A percentile compares a stretch with the other conserved stretches of the same genome.
These are phyloP conservation scores for Naganishia vishniacii DNA, from an alignment of 768 basidiomycete species.

Conservation along the genomic window DNA sequence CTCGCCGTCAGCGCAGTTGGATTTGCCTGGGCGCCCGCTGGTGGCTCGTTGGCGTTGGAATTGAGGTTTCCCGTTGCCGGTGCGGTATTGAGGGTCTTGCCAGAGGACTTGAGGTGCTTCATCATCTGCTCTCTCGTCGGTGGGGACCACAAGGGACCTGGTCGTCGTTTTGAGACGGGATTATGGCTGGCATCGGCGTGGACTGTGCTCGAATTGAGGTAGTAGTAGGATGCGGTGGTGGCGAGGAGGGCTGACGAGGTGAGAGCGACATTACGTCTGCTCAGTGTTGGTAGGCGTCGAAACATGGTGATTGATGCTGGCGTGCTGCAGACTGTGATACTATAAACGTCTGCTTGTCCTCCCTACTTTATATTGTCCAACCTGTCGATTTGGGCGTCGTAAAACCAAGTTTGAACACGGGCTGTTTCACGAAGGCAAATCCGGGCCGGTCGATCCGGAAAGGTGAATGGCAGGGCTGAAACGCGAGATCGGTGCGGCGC, in stretches of 20 bases:
- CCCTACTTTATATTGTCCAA: slow-evolving; percentile 1
- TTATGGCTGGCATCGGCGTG: slow-evolving; percentile 27
- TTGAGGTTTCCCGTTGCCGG: slow-evolving; percentile 2
- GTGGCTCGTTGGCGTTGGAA: not conserved
- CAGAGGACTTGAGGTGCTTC: slow-evolving; percentile 45
- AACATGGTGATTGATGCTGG: slow-evolving; percentile 16
- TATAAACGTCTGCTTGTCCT: too few relatives aligned
- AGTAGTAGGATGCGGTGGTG: slow-evolving; percentile 18
- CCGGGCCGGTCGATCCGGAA: slow-evolving; percentile 21
- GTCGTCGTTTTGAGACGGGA: slow-evolving; percentile 45
- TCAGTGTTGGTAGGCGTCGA: slow-evolving; percentile 17
- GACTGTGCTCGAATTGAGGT: slow-evolving; percentile 24
- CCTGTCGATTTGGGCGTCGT: not conserved
- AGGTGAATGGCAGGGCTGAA: slow-evolving; percentile 1
- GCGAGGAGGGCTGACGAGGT: slow-evolving; percentile 23
- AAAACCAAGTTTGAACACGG: not conserved
- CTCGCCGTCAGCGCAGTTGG: slow-evolving; percentile 21
- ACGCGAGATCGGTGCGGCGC: slow-evolving; percentile 21
- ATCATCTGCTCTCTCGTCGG: slow-evolving; percentile 49
- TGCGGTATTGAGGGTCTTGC: slow-evolving; percentile 23
- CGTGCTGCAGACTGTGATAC: not conserved
- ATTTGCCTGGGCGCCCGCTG: slow-evolving; percentile 21
- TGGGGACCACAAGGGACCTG: slow-evolving; percentile 49
- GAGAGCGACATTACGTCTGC: slow-evolving; percentile 21
- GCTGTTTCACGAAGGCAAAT: slow-evolving; percentile 5